Evolutionary conservation across 75 land plant species (phyloP).

Genomic region (Chamaecyparis obtusa): DNA sequence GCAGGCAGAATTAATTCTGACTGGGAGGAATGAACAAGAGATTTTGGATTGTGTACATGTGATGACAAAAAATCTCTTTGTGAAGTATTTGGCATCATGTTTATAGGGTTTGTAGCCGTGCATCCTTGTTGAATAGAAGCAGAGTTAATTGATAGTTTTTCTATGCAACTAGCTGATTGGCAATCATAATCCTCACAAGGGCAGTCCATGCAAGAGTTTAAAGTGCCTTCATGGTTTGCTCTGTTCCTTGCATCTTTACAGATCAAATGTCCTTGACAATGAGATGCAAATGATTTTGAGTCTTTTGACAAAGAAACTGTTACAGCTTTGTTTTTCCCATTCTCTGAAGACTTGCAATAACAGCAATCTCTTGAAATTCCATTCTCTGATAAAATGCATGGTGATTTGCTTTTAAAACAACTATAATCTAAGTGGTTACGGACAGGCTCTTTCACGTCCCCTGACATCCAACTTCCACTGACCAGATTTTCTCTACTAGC

Average conservation of each 20-base stretch:
- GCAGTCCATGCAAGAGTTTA: background rate
- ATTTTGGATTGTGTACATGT: background rate
- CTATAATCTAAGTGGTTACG: conserved; percentile 11
- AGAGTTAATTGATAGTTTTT: background rate
- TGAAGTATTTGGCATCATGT: background rate
- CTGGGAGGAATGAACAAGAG: background rate
- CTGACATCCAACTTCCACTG: conserved; percentile 16
- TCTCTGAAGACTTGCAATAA: background rate
- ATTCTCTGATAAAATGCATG: conserved; percentile 10
- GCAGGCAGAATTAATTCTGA: background rate
- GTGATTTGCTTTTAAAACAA: conserved; percentile 7
- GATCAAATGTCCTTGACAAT: background rate
- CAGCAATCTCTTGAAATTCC: conserved; percentile 9
- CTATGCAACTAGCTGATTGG: background rate
- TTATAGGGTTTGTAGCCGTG: background rate
- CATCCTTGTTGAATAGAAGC: background rate
- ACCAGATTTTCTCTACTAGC: conserved; percentile 3
- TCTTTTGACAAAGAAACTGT: background rate
- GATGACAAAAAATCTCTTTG: conserved; percentile 3
- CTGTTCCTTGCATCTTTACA: background rate
- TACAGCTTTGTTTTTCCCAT: background rate
- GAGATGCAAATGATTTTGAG: background rate
- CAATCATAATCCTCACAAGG: background rate
- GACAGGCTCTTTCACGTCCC: conserved; percentile 42
- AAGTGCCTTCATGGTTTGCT: background rate